Conservation (phyloP, 163 green algal species). For the Prototheca cutis region DNA sequence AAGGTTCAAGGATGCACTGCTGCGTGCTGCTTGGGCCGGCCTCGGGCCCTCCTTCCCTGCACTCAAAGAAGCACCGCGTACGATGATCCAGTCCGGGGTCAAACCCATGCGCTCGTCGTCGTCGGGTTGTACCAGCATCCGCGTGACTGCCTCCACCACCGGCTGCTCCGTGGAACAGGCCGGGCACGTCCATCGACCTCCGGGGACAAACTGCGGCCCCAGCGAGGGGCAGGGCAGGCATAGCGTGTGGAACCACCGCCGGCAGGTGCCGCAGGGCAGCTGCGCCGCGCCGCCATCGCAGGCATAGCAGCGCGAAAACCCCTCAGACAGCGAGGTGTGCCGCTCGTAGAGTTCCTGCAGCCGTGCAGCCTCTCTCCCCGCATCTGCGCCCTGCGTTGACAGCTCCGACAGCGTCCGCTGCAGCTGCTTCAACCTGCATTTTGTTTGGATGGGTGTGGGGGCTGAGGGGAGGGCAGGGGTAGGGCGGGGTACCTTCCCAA, state of each 20-base stretch:
- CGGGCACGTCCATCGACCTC: constrained; percentile 25
- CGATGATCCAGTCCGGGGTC: constrained; percentile 81
- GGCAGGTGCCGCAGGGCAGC: constrained; percentile 24
- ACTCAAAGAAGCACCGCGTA: too few species aligned
- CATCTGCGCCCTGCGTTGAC: background rate
- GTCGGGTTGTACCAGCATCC: background rate
- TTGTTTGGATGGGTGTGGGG: background rate
- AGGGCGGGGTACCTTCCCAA: too few species aligned
- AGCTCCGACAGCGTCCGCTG: constrained; percentile 3
- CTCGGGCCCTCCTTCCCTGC: too few species aligned
- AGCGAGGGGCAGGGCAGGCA: constrained; percentile 28
- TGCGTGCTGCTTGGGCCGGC: too few species aligned
- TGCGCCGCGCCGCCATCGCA: constrained; percentile 5
- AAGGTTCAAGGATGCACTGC: too few species aligned
- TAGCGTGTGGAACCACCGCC: constrained; percentile 31
- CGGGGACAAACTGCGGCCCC: constrained; percentile 12
- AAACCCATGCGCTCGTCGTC: constrained; percentile 42
- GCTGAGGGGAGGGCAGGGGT: too few species aligned
- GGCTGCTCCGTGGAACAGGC: constrained; percentile 17
- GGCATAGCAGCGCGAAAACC: constrained; percentile 2
- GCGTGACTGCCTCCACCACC: constrained; percentile 5
- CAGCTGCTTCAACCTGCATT: constrained; percentile 8
- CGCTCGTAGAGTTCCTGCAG: constrained; percentile 4
- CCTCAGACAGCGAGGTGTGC: background rate
- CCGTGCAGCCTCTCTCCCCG: constrained; percentile 1